Percentiles rank a stretch among this genome's conserved stretches.
phyloP scores from a whole-genome alignment of 202 grass and related monocot species.

The Dendrocalamus latiflorus region DNA sequence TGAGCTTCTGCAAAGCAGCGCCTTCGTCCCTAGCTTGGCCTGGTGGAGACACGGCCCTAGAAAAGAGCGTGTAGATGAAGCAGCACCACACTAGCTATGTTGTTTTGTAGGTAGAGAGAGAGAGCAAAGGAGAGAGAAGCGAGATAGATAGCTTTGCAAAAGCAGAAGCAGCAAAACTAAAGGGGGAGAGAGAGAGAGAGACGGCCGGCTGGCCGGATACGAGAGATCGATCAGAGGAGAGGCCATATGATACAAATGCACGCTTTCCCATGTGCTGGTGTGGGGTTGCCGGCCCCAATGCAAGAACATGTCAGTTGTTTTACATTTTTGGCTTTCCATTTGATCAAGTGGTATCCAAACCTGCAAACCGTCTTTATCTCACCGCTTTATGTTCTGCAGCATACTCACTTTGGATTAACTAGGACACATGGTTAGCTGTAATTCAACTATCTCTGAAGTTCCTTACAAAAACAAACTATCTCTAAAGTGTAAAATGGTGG shows the following conservation, averaged over 20 bases:
- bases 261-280: constrained; percentile 55
- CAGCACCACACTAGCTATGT: neutral
- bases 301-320: constrained; percentile 20
- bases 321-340: constrained; percentile 42
- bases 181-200: no score
- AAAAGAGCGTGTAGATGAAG: constrained; percentile 1
- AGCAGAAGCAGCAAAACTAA: neutral
- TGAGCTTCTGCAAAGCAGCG: constrained; percentile 33
- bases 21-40: neutral
- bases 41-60: constrained; percentile 1
- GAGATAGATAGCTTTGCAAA: neutral
- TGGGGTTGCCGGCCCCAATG: constrained; percentile 19
- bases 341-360: constrained; percentile 40
- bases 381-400: constrained; percentile 19
- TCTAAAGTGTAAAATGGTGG: neutral
- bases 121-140: neutral
- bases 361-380: constrained; percentile 23
- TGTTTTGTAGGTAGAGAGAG: no score
- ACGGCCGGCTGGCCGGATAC: neutral
- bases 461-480: no score
- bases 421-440: neutral
- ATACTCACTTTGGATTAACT: constrained; percentile 20
- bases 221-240: constrained; percentile 15
- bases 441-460: neutral
- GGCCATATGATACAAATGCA: constrained; percentile 45